Percentiles rank a stretch among this genome's conserved stretches.
These are phyloP conservation scores for Vaccinium myrtillus DNA, from an alignment of 148 eudicot genomes.

Conservation along the genomic window DNA sequence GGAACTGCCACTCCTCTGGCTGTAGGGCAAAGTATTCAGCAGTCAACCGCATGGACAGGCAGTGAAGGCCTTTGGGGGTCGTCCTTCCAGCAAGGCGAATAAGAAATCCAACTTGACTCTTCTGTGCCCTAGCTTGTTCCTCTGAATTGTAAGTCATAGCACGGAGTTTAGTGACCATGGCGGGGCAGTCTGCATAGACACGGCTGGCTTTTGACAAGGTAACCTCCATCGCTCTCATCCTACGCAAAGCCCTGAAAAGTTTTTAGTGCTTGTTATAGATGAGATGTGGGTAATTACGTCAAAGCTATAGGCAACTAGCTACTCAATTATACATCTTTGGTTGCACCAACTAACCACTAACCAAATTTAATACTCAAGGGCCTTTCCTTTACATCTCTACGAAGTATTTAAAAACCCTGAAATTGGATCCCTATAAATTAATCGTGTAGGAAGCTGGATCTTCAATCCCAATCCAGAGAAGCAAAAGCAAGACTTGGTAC, in stretches of 20 bases:
- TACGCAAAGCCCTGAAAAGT: conserved; percentile 61
- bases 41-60: conserved; percentile 95
- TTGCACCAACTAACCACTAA: not conserved
- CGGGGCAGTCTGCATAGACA: conserved; percentile 69
- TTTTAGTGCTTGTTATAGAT: not conserved
- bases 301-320: not conserved
- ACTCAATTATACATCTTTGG: not conserved
- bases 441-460: not conserved
- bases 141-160: conserved; percentile 83
- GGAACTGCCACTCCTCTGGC: conserved; percentile 53
- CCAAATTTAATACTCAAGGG: not conserved
- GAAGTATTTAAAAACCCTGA: not conserved
- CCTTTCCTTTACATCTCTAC: not conserved
- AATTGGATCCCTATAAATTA: not conserved
- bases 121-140: conserved; percentile 62
- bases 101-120: conserved; percentile 57
- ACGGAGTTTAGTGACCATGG: conserved; percentile 72
- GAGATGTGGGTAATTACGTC: not conserved
- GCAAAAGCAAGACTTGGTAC: not conserved
- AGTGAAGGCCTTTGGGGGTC: conserved; percentile 94
- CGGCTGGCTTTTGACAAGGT: conserved; percentile 71
- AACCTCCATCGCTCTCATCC: conserved; percentile 63
- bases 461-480: not conserved
- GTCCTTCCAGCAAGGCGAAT: conserved; percentile 84
- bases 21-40: conserved; percentile 64